Conservation (phyloP, 2,329 filamentous ascomycete species). For the Penicillium sp. region DNA sequence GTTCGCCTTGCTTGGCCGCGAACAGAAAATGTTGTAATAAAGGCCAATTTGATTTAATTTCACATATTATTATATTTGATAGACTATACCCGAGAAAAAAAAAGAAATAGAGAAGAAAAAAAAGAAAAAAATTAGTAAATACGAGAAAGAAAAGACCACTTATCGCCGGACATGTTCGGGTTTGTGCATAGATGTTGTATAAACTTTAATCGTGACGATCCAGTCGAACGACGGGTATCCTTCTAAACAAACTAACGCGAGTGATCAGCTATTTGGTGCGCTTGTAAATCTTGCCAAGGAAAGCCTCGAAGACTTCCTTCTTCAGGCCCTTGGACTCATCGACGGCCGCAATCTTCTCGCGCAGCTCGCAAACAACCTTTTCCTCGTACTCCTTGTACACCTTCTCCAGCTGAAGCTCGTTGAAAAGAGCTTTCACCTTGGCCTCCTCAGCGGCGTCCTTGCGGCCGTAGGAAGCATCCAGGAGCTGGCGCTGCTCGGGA, state of each 20-base stretch:
- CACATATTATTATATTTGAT: neutral
- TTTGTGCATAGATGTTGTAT: neutral
- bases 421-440: conserved; percentile 81
- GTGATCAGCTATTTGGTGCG: conserved; percentile 71
- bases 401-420: conserved; percentile 79
- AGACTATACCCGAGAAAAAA: neutral
- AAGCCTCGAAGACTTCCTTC: conserved; percentile 83
- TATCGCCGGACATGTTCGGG: neutral
- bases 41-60: neutral
- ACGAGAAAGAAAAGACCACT: neutral
- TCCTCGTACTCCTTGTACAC: conserved; percentile 89
- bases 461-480: conserved; percentile 90
- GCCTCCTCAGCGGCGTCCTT: conserved; percentile 83
- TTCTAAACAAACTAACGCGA: neutral
- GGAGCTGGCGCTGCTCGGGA: conserved; percentile 79
- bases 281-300: conserved; percentile 97
- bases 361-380: conserved; percentile 74
- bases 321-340: conserved; percentile 88
- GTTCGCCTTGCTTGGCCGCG: neutral
- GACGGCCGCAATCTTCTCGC: conserved; percentile 68
- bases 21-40: neutral
- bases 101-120: neutral
- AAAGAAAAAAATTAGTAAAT: neutral
- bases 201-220: conserved; percentile 1
- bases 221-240: conserved; percentile 14